Conservation (phyloP, 768 basidiomycete species). For the Leccinum longicurvipes region DNA sequence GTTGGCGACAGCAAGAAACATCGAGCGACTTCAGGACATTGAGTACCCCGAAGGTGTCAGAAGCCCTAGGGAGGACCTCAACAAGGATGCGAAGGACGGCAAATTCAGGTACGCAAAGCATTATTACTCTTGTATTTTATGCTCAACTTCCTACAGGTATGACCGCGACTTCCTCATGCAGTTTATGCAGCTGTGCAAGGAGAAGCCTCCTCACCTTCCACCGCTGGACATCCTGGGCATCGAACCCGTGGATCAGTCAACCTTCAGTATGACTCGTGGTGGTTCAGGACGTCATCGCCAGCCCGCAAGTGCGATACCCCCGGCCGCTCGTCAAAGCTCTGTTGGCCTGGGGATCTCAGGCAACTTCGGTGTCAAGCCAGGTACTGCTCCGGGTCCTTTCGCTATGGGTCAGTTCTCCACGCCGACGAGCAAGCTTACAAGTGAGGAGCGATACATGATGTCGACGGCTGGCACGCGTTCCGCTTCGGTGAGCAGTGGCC, state of each 20-base stretch:
- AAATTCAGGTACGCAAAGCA: constrained; percentile 68
- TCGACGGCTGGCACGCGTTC: constrained; percentile 47
- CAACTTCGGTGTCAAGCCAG: constrained; percentile 32
- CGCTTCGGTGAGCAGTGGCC: constrained; percentile 51
- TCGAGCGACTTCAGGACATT: constrained; percentile 75
- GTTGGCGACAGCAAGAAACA: constrained; percentile 77
- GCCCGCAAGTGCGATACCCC: constrained; percentile 41
- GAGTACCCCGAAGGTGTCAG: constrained; percentile 79
- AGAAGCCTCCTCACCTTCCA: constrained; percentile 89
- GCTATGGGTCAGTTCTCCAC: constrained; percentile 72
- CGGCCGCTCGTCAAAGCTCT: constrained; percentile 46
- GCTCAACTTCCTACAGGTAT: constrained; percentile 54
- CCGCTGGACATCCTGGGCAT: constrained; percentile 89
- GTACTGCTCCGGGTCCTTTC: constrained; percentile 29
- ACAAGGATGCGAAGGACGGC: constrained; percentile 76
- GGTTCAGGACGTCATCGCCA: constrained; percentile 62
- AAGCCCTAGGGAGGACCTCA: constrained; percentile 83
- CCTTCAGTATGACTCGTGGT: constrained; percentile 52
- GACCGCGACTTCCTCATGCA: constrained; percentile 97
- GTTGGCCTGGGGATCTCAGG: constrained; percentile 42
- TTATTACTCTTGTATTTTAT: neutral
- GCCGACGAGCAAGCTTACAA: constrained; percentile 52
- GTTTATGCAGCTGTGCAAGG: constrained; percentile 92
- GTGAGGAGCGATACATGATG: constrained; percentile 63
- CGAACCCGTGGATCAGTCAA: constrained; percentile 63